Base-by-base conservation (phyloP, 495 filamentous ascomycete genomes). In the Tuber melanosporum region DNA sequence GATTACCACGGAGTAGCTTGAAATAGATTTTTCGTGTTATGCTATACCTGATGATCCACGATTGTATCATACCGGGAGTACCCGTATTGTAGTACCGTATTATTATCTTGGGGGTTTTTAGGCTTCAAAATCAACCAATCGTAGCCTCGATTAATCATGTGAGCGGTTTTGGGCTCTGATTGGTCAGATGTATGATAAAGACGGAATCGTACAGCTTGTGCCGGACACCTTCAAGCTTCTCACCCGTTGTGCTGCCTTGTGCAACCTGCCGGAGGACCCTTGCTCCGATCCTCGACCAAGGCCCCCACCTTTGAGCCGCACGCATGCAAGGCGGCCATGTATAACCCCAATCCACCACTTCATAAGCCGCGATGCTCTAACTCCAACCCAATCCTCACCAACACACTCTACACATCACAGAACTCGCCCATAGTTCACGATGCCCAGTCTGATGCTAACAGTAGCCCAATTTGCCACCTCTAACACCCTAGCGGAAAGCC, bases 401-500 rank as follows among this genome's bases (percentile, higher is more conserved):
- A 62, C 12, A 62, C n/a, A 52, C 26, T 15, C n/a, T 1, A 32
- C 12, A 6, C 22, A 14, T 26, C n/a, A 62, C 10, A 3, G 15
- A 26, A 12, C 7, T 12, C 22, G 3, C 26, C 6, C n/a, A 62
- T n/a, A 4, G 32, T 32, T 62, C 52, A 6, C 15, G 41, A 78
- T 78, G 77, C 5, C 52, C 14, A 69, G 75, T 32, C 83, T 98
- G 79, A 93, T 89, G 20, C 87, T 97, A 69, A 94, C 90, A 10
- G 91, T 94, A 49, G 89, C 92, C 17, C 94, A 95, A 82, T 89
- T 91, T n/a, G 88, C 87, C 82, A 94, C 94, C 39, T 89, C 89
- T 71, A 76, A 87, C 46, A 90, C 90, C 17, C 89, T 91, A 12
- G 39, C 86, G 12, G 86, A 87, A 45, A 97, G 94, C 4, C 89